Evolutionary conservation across 495 filamentous ascomycete species (phyloP).

Genomic region (Aspergillus campestris): DNA sequence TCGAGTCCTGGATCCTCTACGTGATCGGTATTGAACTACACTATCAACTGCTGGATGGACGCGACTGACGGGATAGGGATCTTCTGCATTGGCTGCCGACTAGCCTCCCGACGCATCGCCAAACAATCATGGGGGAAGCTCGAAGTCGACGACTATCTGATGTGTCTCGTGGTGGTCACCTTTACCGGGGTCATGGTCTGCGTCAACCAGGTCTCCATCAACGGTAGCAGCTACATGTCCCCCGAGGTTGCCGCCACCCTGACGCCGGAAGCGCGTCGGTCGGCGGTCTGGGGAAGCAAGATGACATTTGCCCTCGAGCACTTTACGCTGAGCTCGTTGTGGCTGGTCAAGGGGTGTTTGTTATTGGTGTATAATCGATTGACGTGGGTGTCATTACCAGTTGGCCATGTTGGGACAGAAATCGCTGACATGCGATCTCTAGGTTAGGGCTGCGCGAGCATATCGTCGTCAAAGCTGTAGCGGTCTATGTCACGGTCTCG

Average conservation of each 20-base stretch:
- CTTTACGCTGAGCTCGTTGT: background rate
- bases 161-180: background rate
- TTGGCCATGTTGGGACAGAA: background rate
- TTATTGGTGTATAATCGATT: background rate
- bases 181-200: conserved; percentile 1
- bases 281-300: background rate
- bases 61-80: background rate
- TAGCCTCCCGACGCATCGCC: background rate
- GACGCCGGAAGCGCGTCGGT: background rate
- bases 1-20: background rate
- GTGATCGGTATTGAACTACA: background rate
- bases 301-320: background rate
- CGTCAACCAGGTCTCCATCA: background rate
- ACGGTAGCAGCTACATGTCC: background rate
- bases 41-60: background rate
- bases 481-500: conserved; percentile 34
- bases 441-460: conserved; percentile 34
- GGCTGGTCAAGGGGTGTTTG: background rate
- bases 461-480: conserved; percentile 37
- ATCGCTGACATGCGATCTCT: background rate
- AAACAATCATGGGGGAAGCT: background rate
- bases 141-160: background rate
- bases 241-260: background rate
- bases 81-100: background rate
- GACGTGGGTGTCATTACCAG: background rate